These are phyloP conservation scores for Globisporangium alternatum DNA, from an alignment of 352 stramenopile genomes.

Conservation along the genomic window DNA sequence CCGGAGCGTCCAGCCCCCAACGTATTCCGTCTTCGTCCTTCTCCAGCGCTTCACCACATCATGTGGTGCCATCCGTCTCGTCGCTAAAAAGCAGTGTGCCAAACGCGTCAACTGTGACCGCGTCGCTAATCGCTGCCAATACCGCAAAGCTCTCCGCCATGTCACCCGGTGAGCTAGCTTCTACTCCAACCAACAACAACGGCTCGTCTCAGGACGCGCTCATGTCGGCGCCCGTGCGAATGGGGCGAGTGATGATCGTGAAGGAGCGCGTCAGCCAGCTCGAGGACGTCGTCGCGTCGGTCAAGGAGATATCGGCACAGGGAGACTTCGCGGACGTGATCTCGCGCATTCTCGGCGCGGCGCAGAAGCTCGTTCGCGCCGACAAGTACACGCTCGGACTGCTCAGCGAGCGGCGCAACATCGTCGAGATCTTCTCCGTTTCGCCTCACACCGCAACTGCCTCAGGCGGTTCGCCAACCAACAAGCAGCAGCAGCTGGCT, in stretches of 20 bases:
- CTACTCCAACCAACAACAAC: not conserved
- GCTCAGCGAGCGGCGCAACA: constrained; percentile 54
- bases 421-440: constrained; percentile 55
- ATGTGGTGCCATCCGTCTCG: not conserved
- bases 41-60: constrained; percentile 13
- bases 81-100: not conserved
- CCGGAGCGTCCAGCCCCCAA: not conserved
- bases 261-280: constrained; percentile 51
- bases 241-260: constrained; percentile 26
- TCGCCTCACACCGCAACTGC: not conserved
- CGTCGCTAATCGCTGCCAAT: not conserved
- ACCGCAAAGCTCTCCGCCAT: constrained; percentile 1
- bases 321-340: constrained; percentile 59
- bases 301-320: constrained; percentile 59
- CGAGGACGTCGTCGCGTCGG: constrained; percentile 50
- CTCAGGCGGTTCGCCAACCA: not conserved
- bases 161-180: not conserved
- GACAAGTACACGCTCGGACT: constrained; percentile 68
- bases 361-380: constrained; percentile 49
- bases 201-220: not conserved
- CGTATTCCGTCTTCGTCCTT: constrained; percentile 10
- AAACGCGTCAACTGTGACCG: not conserved
- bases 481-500: not conserved
- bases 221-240: constrained; percentile 1
- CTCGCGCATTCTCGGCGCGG: constrained; percentile 42